phyloP scores from a whole-genome alignment of 2,329 filamentous ascomycete genomes.

The Fusarium transvaalense region DNA sequence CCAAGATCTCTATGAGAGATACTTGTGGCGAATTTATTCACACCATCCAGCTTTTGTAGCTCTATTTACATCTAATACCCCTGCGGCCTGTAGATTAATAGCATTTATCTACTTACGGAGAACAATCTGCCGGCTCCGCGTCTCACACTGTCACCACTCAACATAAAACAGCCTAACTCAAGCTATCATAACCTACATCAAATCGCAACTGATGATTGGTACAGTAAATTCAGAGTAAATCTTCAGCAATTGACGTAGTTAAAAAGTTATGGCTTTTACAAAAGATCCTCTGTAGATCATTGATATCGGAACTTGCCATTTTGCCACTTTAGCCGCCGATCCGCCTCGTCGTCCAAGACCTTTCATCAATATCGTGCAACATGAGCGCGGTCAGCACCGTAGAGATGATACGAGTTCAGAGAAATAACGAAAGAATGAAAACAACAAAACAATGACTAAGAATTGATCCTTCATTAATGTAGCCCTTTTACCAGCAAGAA shows the following conservation, averaged over 20 bases:
- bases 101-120: no score
- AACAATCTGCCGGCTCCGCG: background rate
- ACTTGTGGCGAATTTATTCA: no score
- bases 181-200: background rate
- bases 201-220: background rate
- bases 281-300: background rate
- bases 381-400: background rate
- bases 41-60: no score
- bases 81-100: no score
- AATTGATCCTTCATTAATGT: background rate
- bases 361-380: background rate
- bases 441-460: no score
- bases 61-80: no score
- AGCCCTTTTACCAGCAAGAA: background rate
- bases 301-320: background rate
- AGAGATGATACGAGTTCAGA: background rate
- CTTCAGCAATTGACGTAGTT: background rate
- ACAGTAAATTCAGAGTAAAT: background rate
- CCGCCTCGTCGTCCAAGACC: background rate
- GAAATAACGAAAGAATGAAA: background rate
- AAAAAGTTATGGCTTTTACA: background rate
- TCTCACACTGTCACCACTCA: no score
- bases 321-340: background rate
- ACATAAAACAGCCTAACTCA: background rate
- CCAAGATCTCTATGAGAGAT: no score